These are phyloP conservation scores for Trametes hirsuta DNA, from an alignment of 1,284 basidiomycete species.

Conservation along the genomic window DNA sequence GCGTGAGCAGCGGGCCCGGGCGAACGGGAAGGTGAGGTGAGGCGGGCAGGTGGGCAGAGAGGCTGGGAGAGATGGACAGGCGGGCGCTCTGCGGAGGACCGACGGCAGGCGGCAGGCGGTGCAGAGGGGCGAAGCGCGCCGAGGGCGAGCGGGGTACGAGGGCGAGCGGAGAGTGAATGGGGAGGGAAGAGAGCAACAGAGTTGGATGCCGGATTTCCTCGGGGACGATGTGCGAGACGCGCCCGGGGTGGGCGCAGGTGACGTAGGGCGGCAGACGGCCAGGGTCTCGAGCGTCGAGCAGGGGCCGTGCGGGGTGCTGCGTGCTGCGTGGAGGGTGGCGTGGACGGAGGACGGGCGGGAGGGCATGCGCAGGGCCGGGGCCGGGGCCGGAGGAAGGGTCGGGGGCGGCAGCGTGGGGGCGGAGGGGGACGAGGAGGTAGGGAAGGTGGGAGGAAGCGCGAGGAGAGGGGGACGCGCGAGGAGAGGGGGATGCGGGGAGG, in stretches of 20 bases:
- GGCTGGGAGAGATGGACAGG: no score
- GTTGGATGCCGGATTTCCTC: slow-evolving; percentile 12
- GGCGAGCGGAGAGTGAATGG: slow-evolving; percentile 14
- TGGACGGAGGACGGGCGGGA: slow-evolving; percentile 1
- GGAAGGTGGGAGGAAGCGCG: slow-evolving; percentile 5
- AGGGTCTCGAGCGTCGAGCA: slow-evolving; percentile 4
- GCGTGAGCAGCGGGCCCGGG: slow-evolving; percentile 2
- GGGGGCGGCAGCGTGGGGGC: slow-evolving; percentile 1
- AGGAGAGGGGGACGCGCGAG: not conserved
- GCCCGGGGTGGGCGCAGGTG: not conserved
- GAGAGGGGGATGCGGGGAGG: slow-evolving; percentile 4
- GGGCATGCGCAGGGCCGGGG: no score
- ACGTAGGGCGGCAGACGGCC: slow-evolving; percentile 1
- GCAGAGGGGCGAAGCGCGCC: not conserved
- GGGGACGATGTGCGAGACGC: not conserved
- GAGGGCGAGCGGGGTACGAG: not conserved
- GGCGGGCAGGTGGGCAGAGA: not conserved
- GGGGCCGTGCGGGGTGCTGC: not conserved
- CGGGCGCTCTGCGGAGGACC: slow-evolving; percentile 17
- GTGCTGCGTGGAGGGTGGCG: no score
- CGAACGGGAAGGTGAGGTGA: slow-evolving; percentile 1
- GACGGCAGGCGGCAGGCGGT: slow-evolving; percentile 4
- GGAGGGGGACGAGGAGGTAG: not conserved
- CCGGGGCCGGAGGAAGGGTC: slow-evolving; percentile 2
- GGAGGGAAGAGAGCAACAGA: not conserved